These are phyloP conservation scores for Hibiscus mutabilis DNA, from an alignment of 345 rosid species.

Conservation along the genomic window DNA sequence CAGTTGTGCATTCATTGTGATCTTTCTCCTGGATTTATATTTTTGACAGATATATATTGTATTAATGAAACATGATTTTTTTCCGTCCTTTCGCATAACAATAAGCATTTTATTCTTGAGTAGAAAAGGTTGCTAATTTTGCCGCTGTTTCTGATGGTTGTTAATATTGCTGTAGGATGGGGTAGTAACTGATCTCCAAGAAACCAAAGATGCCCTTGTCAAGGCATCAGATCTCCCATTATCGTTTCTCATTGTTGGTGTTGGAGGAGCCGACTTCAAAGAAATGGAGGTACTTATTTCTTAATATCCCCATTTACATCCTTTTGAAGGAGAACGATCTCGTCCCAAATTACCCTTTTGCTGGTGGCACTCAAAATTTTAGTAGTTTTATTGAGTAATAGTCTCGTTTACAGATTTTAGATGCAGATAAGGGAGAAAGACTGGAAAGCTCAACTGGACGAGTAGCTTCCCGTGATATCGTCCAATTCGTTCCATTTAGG, in stretches of 20 bases:
- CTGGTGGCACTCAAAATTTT: neutral
- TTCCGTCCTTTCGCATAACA: neutral
- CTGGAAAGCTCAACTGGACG: constrained; percentile 81
- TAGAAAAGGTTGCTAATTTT: constrained; percentile 6
- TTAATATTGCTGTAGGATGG: constrained; percentile 55
- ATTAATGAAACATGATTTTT: neutral
- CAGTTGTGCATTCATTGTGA: neutral
- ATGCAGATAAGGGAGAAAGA: constrained; percentile 88
- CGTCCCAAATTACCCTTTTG: neutral
- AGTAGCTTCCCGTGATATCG: constrained; percentile 85
- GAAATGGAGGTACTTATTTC: constrained; percentile 77
- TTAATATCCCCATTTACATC: neutral
- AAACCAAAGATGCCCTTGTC: constrained; percentile 84
- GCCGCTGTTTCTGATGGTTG: neutral
- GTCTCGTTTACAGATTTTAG: constrained; percentile 45
- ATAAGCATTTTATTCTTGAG: neutral
- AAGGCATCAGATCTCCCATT: constrained; percentile 90
- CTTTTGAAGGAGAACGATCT: neutral
- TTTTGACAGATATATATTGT: neutral
- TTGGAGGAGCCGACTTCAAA: constrained; percentile 97
- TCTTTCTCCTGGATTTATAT: neutral
- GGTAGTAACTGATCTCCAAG: constrained; percentile 92
- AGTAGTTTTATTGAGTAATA: neutral
- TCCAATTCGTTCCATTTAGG: constrained; percentile 79
- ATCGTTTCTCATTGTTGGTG: constrained; percentile 90